Evolutionary conservation across 2,329 filamentous ascomycete genomes (phyloP).

Genomic region (Fusarium pseudograminearum): DNA sequence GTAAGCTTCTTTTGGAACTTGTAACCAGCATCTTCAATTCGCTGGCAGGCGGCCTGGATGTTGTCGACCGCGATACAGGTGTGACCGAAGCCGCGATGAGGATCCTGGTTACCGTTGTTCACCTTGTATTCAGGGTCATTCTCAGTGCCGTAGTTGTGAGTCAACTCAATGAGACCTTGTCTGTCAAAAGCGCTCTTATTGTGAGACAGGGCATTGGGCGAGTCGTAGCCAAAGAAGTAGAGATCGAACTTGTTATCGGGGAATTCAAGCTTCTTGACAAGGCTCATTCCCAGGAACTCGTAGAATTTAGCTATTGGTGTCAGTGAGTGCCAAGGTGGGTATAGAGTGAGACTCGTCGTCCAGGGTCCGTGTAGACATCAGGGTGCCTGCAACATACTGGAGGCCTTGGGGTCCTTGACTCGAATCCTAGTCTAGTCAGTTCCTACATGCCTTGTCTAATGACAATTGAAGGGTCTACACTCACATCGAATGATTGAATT

Average conservation of each 20-base stretch:
- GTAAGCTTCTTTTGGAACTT: constrained; percentile 94
- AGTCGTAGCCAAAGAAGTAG: constrained; percentile 94
- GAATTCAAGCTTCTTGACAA: constrained; percentile 83
- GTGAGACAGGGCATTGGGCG: constrained; percentile 77
- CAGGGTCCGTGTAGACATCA: constrained; percentile 30
- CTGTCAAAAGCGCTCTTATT: constrained; percentile 82
- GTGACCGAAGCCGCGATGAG: constrained; percentile 85
- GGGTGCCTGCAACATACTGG: constrained; percentile 61
- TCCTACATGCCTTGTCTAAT: constrained; percentile 20
- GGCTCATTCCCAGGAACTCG: constrained; percentile 87
- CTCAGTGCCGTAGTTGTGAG: constrained; percentile 89
- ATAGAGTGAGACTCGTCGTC: constrained; percentile 1
- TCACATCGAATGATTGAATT: constrained; percentile 90
- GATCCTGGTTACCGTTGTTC: constrained; percentile 92
- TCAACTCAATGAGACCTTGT: constrained; percentile 89
- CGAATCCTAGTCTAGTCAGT: constrained; percentile 73
- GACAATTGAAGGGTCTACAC: constrained; percentile 36
- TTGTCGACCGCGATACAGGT: constrained; percentile 85
- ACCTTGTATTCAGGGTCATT: constrained; percentile 82
- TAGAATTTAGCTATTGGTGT: constrained; percentile 83
- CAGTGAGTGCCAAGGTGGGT: constrained; percentile 1
- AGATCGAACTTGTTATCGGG: constrained; percentile 93
- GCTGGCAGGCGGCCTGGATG: constrained; percentile 89
- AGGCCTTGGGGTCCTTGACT: constrained; percentile 91
- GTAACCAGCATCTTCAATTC: constrained; percentile 91